A percentile compares a stretch with the other conserved stretches of the same genome.
Evolutionary conservation across 1,139 yeast species (phyloP).

Genomic region (Maudiozyma humilis): DNA sequence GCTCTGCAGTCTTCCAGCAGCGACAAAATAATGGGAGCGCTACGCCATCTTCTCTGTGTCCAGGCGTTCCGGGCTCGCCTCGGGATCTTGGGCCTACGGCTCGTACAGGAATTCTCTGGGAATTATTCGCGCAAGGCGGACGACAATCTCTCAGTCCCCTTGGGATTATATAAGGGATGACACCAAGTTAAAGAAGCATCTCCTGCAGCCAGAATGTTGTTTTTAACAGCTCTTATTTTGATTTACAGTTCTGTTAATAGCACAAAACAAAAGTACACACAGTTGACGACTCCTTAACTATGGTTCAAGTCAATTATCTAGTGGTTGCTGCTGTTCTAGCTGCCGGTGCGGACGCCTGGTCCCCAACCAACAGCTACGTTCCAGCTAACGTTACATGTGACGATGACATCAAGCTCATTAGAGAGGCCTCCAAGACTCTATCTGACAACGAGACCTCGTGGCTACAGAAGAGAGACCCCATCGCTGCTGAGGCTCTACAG

Average conservation of each 20-base stretch:
- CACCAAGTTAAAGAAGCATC: too few relatives aligned
- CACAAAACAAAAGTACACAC: too few relatives aligned
- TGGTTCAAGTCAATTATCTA: constrained; percentile 5
- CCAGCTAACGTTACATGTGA: constrained; percentile 60
- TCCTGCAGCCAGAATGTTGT: too few relatives aligned
- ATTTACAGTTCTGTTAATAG: neutral
- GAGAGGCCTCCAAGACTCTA: constrained; percentile 30
- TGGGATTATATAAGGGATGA: neutral
- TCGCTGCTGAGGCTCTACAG: constrained; percentile 46
- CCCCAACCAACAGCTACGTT: constrained; percentile 58
- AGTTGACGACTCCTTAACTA: neutral
- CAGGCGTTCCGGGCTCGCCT: neutral
- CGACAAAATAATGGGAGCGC: neutral
- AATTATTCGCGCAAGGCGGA: constrained; percentile 12
- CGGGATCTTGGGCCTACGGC: neutral
- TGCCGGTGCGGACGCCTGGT: constrained; percentile 27
- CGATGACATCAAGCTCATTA: constrained; percentile 28
- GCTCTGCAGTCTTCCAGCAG: neutral
- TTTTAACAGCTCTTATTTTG: too few relatives aligned
- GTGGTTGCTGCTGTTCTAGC: constrained; percentile 31
- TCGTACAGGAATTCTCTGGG: neutral
- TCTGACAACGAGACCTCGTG: constrained; percentile 21
- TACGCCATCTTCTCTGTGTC: neutral
- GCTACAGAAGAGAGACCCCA: constrained; percentile 40
- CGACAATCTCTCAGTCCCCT: constrained; percentile 8